Conservation (phyloP, 306 rosid species). For the Lathyrus aphaca region DNA sequence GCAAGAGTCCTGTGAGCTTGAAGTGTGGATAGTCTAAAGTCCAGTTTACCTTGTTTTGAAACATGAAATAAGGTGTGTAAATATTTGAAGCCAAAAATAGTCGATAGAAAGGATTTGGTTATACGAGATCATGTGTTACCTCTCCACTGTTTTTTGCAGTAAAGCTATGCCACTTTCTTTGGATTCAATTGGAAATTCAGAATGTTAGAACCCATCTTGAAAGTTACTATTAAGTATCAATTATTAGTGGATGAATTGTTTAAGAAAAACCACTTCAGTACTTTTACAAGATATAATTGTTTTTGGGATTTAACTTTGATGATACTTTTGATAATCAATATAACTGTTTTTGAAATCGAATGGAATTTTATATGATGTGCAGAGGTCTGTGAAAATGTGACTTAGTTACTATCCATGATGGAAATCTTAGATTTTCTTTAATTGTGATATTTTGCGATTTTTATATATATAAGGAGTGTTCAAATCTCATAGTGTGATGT, state of each 20-base stretch:
- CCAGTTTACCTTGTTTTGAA: conserved; percentile 6
- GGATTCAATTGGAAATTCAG: background rate
- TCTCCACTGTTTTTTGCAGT: background rate
- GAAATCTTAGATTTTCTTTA: background rate
- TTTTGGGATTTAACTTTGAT: background rate
- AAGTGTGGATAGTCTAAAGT: background rate
- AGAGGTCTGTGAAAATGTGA: conserved; percentile 32
- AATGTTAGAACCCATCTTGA: background rate
- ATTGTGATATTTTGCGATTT: conserved; percentile 2
- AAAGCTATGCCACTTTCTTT: conserved; percentile 1
- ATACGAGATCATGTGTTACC: background rate
- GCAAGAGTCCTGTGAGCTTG: conserved; percentile 6
- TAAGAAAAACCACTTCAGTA: background rate
- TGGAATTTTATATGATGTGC: background rate
- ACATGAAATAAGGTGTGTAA: background rate
- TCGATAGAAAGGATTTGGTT: conserved; percentile 5
- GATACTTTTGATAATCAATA: conserved; percentile 3
- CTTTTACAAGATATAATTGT: conserved; percentile 15
- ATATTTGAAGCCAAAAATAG: background rate
- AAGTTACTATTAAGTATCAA: conserved; percentile 6
- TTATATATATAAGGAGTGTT: background rate
- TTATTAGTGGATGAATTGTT: conserved; percentile 11
- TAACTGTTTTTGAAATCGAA: conserved; percentile 3
- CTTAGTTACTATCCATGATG: conserved; percentile 7
- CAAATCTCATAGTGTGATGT: background rate